These are phyloP conservation scores for Phialophora chinensis DNA, from an alignment of 2,329 filamentous ascomycete species.

Conservation along the genomic window DNA sequence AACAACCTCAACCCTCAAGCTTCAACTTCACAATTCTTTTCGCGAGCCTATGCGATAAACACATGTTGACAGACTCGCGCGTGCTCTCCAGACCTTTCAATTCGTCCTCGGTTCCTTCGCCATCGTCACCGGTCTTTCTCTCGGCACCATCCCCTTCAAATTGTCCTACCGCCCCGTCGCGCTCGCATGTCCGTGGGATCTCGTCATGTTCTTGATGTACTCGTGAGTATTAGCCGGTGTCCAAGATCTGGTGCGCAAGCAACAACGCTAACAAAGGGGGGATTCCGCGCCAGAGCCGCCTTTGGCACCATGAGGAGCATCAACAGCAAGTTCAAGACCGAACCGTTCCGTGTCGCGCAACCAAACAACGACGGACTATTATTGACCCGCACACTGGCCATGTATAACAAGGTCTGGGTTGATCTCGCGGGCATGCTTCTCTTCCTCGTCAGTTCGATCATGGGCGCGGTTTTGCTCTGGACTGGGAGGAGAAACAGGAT, in stretches of 20 bases:
- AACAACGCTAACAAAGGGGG: not conserved
- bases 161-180: conserved; percentile 29
- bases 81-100: conserved; percentile 12
- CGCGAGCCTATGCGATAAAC: not conserved
- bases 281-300: not conserved
- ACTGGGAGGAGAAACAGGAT: conserved; percentile 13
- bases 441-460: conserved; percentile 20
- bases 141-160: conserved; percentile 19
- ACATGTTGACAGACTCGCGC: not conserved
- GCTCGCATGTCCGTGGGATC: conserved; percentile 22
- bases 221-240: not conserved
- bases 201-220: conserved; percentile 25
- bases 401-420: conserved; percentile 15
- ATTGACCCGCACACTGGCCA: not conserved
- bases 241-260: too few species aligned
- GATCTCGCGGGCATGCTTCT: conserved; percentile 23
- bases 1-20: too few species aligned
- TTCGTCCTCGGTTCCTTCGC: conserved; percentile 17
- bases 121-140: conserved; percentile 15
- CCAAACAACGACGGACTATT: not conserved
- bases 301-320: conserved; percentile 23
- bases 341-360: not conserved
- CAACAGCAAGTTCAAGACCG: not conserved
- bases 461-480: conserved; percentile 20
- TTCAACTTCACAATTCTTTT: not conserved